Evolutionary conservation across 2,329 filamentous ascomycete species (phyloP), one percentile per base, ranked within the genome.

Genomic region (Cryphonectria parasitica): DNA sequence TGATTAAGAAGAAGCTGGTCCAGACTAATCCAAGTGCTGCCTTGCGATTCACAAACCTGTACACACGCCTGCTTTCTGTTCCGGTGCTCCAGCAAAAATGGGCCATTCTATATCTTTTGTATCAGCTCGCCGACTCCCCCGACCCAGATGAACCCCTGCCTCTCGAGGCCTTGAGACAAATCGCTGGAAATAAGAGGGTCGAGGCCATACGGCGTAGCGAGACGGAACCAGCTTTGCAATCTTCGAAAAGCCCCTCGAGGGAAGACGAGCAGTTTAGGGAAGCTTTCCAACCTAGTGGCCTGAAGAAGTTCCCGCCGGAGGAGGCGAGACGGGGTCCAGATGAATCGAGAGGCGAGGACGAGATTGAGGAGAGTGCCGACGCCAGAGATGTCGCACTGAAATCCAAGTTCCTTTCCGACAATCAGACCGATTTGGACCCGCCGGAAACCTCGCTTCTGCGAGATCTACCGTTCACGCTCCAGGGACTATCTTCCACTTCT

Each of bases 61-160:
- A 98, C 81, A 94, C 93, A 45, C 89, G 94, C 69, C 87, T 99
- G 25, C 85, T 98, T 36, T 92, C 93, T n/a, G 90, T 98, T 74
- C 95, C 95, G 0, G 95, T 98, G 7, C 86, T 99, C 61, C 92
- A 93, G 77, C 92, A 97, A 80, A 99, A 99, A 87, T 98, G 95
- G 94, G 94, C 92, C 3, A 98, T 99, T 74, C 86, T 99, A 28
- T 97, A 97, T 79, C 89, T 99, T 58, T 88, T 99, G 58, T 92
- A 96, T 79, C 90, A 93, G 76, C 87, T 98, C 64, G 90, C 93
- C 72, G 92, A 95, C 77, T 89, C 88, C 3, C 85, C 87, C 45
- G 84, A 89, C 71, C 86, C 87, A 2, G 83, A 80, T 75, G 85
- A 87, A 68, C 86, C 85, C 60, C 79, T 83, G 15, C 83, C 83